Evolutionary conservation across 768 basidiomycete genomes (phyloP).

Genomic region (Tricholoma terreum): DNA sequence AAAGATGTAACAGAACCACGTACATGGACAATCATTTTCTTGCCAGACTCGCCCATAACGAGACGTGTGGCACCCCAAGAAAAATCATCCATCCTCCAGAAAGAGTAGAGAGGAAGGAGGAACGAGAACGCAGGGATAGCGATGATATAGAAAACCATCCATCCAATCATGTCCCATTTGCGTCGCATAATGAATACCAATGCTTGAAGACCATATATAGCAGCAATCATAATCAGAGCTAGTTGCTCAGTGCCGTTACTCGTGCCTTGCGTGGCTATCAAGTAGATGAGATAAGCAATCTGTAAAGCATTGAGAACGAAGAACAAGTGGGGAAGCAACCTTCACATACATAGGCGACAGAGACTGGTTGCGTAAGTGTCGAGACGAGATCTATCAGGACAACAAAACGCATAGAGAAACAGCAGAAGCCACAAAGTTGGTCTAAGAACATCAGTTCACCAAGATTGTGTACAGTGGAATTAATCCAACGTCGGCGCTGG

Average conservation of each 20-base stretch:
- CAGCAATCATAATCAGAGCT: constrained; percentile 89
- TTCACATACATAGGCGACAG: constrained; percentile 81
- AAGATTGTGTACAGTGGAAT: constrained; percentile 97
- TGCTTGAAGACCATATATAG: constrained; percentile 92
- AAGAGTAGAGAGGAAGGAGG: constrained; percentile 89
- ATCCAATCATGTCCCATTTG: constrained; percentile 98
- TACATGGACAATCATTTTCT: constrained; percentile 94
- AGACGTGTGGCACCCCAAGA: constrained; percentile 93
- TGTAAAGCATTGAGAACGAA: constrained; percentile 30
- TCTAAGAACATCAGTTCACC: constrained; percentile 91
- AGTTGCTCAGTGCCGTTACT: constrained; percentile 70
- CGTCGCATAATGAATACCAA: constrained; percentile 88
- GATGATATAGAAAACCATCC: constrained; percentile 95
- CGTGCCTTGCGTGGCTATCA: constrained; percentile 53
- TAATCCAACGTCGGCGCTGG: constrained; percentile 99
- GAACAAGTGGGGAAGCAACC: constrained; percentile 5
- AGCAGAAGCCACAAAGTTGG: constrained; percentile 93
- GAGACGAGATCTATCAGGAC: constrained; percentile 96
- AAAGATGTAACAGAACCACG: constrained; percentile 25
- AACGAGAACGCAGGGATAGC: constrained; percentile 94
- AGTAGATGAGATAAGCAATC: constrained; percentile 87
- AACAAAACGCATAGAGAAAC: constrained; percentile 98
- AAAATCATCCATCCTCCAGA: constrained; percentile 99
- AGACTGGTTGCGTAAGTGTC: constrained; percentile 81
- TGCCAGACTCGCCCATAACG: constrained; percentile 91